Base-by-base conservation (phyloP, 805 yeast genomes). In the Pichia exigua region DNA sequence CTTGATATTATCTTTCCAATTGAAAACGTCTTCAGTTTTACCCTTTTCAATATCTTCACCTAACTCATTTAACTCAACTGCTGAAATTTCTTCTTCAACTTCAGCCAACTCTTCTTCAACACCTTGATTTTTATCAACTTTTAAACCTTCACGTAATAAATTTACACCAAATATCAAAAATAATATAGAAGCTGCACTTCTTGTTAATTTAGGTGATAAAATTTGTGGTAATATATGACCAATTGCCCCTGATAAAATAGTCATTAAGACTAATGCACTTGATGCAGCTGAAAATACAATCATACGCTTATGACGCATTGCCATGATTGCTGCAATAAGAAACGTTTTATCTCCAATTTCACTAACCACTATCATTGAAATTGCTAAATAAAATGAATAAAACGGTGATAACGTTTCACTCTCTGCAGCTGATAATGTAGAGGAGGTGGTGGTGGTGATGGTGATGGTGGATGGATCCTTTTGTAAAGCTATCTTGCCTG, bases 331-430 rank as follows among this genome's bases (percentile, higher is more conserved):
- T 38, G 99, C 97, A 61, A 94, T 89, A 58, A 94, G 76, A 65
- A 94, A 94, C 0, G 99, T 94, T 72, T 94, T 94, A 68, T 94
- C 99, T 54, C 99, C 99, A 53, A 94, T 85, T 68, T 94, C 99
- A 28, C 96, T 87, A n/a, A 90, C 87, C 32, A 87, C 71, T 63
- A 94, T 94, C 99, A 94, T 94, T 17, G 92, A 79, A 35, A 83
- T 72, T 1, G 98, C 80, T 83, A 92, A 81, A 53, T 87, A 60
- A 59, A 94, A 85, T 3, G 95, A 49, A 28, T 53, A 42, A 21
- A 55, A 54, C 17, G 52, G 52, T n/a, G 56, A 51, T 28, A 49
- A 48, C 10, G 48, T 47, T 9, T 38, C 48, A 30, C 40, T 32
- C 18, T 42, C 39, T 7, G 13, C 9, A 13, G 12, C 7, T 32